These are phyloP conservation scores for Pyrenula aspistea DNA, from an alignment of 495 filamentous ascomycete species.

Conservation along the genomic window DNA sequence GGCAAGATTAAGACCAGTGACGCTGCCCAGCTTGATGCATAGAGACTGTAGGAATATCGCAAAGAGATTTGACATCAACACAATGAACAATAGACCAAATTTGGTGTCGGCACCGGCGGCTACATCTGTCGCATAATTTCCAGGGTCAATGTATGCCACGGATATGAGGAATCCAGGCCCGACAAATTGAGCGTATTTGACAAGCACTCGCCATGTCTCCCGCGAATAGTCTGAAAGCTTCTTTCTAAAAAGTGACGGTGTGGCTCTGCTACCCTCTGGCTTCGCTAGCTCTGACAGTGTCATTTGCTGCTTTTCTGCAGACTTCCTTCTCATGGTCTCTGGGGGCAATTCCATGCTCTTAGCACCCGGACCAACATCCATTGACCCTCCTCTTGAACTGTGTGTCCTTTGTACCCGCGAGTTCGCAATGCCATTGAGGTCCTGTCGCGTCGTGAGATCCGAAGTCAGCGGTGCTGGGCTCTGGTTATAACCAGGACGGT, in stretches of 20 bases:
- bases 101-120: conserved; percentile 54
- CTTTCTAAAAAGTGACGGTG: not conserved
- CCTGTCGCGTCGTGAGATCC: conserved; percentile 48
- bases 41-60: conserved; percentile 75
- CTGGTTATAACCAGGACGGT: conserved; percentile 47
- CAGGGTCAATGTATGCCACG: conserved; percentile 72
- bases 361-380: not conserved
- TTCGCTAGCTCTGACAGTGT: not conserved
- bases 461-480: conserved; percentile 41
- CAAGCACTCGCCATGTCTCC: conserved; percentile 17
- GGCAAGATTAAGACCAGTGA: conserved; percentile 72
- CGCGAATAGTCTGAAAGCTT: not conserved
- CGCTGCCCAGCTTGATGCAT: conserved; percentile 74
- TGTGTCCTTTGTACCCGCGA: not conserved
- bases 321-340: not conserved
- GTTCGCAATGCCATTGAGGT: conserved; percentile 44
- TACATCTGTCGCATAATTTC: conserved; percentile 79
- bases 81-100: conserved; percentile 65
- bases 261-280: not conserved
- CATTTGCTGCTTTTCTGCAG: not conserved
- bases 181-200: conserved; percentile 64
- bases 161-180: conserved; percentile 80
- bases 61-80: conserved; percentile 73
- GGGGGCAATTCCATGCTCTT: not conserved
- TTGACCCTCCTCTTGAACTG: not conserved